Evolutionary conservation across 2,329 filamentous ascomycete genomes (phyloP), one percentile per base, ranked within the genome.

Genomic region (Arthrinium puccinioides): DNA sequence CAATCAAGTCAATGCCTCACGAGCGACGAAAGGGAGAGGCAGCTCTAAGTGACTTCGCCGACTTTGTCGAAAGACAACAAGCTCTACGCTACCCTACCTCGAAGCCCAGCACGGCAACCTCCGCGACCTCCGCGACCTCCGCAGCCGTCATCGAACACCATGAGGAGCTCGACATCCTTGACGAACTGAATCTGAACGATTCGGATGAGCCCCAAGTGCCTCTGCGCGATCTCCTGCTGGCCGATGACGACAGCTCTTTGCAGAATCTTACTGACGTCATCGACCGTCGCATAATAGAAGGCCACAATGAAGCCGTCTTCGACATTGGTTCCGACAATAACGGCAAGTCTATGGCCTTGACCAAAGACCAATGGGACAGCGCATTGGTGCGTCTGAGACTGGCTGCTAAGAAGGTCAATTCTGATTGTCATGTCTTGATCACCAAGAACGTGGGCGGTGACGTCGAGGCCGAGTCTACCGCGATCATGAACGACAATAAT

Each of bases 1-100:
- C 35, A n/a, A 23, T 20, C 14, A 37, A 37, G 20, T 27, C 21
- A 6, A 4, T 31, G n/a, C 35, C 26, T 14, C 35, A 37, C 20
- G 35, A 37, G 21, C 26, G 20, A 5, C 35, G 35, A 21, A 37
- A 37, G 25, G 35, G 27, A 13, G 35, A 37, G n/a, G 33, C 33
- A 4, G 89, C 90, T 10, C 74, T 98, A 39, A 92, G 85, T 67
- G 92, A 97, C 52, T 98, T 98, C 59, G 88, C 89, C 60, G 92
- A 98, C 54, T 97, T 96, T 54, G 92, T 96, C 47, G 88, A 97
- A 61, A 84, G 88, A 59, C 89, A 97, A 59, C 92, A 97, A 61
- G 80, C 81, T 11, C 63, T 82, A 34, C 81, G 84, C 39, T 81
- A 78, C 49, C 74, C 75, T 2, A 56, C 55, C 29, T 54, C 65